phyloP scores from a whole-genome alignment of 2,329 filamentous ascomycete species.

The Xylariaceae sp. region DNA sequence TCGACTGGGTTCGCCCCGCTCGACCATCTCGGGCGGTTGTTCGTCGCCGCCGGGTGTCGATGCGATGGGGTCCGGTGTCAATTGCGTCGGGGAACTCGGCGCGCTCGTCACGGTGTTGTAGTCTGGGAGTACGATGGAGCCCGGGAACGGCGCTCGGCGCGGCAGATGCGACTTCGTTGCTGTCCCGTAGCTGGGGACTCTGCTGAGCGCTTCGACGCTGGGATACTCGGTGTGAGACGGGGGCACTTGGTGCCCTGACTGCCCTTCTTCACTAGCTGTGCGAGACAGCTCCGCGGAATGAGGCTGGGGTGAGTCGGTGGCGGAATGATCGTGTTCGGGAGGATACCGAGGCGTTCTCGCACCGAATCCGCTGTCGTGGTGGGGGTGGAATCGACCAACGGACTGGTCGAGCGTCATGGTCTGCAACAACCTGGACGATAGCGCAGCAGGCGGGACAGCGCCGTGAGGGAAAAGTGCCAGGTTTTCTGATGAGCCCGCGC shows the following conservation, averaged over 20 bases:
- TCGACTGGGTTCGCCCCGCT: not conserved
- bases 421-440: slow-evolving; percentile 67
- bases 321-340: slow-evolving; percentile 33
- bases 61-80: slow-evolving; percentile 29
- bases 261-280: slow-evolving; percentile 46
- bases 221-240: slow-evolving; percentile 47
- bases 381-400: slow-evolving; percentile 42
- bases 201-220: slow-evolving; percentile 61
- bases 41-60: not conserved
- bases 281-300: slow-evolving; percentile 47
- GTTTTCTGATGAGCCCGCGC: slow-evolving; percentile 77
- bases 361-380: slow-evolving; percentile 40
- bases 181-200: slow-evolving; percentile 72
- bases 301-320: slow-evolving; percentile 37
- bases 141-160: slow-evolving; percentile 45
- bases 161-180: slow-evolving; percentile 60
- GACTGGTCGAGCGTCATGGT: slow-evolving; percentile 54
- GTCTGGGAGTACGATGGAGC: slow-evolving; percentile 54
- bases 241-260: slow-evolving; percentile 39
- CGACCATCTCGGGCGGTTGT: slow-evolving; percentile 26
- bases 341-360: slow-evolving; percentile 39
- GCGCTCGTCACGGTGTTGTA: slow-evolving; percentile 58
- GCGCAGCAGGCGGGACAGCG: slow-evolving; percentile 46
- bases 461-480: slow-evolving; percentile 55
- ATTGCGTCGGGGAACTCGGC: slow-evolving; percentile 43